Conservation (phyloP, 225 moss, liverwort and hornwort species). For the Rhytidiadelphus loreus region DNA sequence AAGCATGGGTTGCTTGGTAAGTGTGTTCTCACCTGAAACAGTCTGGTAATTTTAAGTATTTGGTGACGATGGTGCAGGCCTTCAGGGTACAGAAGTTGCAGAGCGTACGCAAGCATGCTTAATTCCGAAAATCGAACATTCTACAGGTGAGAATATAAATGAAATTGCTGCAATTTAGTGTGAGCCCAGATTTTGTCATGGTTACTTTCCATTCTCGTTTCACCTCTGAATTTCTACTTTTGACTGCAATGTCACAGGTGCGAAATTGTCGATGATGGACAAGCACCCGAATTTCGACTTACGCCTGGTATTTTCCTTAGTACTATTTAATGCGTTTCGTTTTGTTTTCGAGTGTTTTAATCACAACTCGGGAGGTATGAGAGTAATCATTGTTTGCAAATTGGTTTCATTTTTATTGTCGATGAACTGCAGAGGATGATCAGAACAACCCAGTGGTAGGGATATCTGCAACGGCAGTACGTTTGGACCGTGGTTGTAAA, state of each 20-base stretch:
- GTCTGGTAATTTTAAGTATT: neutral
- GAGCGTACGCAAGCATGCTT: constrained; percentile 87
- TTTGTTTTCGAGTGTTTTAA: neutral
- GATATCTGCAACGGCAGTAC: constrained; percentile 87
- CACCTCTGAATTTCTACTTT: neutral
- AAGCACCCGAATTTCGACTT: constrained; percentile 86
- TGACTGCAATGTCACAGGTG: constrained; percentile 39
- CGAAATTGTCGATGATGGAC: constrained; percentile 87
- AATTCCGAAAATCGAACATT: constrained; percentile 90
- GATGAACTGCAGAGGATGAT: constrained; percentile 66
- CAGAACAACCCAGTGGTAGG: constrained; percentile 83
- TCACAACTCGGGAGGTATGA: neutral
- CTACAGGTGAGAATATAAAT: constrained; percentile 47
- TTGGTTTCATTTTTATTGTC: neutral
- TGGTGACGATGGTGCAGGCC: constrained; percentile 50
- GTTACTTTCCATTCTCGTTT: neutral
- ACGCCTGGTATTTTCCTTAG: constrained; percentile 58
- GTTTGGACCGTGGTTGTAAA: constrained; percentile 93
- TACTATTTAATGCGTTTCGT: neutral
- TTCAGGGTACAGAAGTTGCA: constrained; percentile 72
- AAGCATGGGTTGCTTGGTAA: neutral
- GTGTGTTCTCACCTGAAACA: neutral
- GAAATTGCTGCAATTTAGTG: neutral
- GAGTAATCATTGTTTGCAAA: neutral
- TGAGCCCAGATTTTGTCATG: neutral